These are phyloP conservation scores for Kandelia obovata DNA, from an alignment of 345 rosid species.

Conservation along the genomic window DNA sequence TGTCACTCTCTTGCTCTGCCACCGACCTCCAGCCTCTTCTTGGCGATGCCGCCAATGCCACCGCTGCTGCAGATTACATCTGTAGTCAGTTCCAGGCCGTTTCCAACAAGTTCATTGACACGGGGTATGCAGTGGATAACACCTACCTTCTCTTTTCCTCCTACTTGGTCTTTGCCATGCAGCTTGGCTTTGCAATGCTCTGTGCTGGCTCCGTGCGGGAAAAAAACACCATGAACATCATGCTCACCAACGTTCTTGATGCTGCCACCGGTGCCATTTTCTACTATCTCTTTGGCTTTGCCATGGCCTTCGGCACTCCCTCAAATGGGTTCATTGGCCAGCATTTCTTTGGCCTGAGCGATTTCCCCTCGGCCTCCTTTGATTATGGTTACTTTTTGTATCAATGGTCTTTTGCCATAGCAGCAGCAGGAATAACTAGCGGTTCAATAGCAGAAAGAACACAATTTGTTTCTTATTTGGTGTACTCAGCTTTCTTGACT, in stretches of 20 bases:
- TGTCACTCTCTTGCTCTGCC: conserved; percentile 11
- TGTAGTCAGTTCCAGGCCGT: conserved; percentile 5
- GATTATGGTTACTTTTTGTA: conserved; percentile 35
- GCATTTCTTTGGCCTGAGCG: conserved; percentile 31
- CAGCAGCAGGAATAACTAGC: conserved; percentile 47
- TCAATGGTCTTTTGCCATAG: conserved; percentile 49
- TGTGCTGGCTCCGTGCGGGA: conserved; percentile 48
- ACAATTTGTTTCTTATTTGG: conserved; percentile 14
- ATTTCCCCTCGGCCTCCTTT: conserved; percentile 19
- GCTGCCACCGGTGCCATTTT: conserved; percentile 43
- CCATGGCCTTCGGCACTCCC: conserved; percentile 40
- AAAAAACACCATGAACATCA: conserved; percentile 14
- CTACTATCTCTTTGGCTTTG: conserved; percentile 36
- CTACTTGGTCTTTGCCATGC: conserved; percentile 25
- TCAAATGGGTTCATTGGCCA: conserved; percentile 43
- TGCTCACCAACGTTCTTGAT: conserved; percentile 35
- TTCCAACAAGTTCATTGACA: conserved; percentile 6
- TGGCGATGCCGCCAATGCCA: conserved; percentile 8
- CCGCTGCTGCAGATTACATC: conserved; percentile 13
- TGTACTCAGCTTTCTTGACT: conserved; percentile 41
- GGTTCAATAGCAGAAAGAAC: conserved; percentile 33
- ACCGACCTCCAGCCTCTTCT: conserved; percentile 8
- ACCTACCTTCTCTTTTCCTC: conserved; percentile 47
- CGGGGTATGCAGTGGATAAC: conserved; percentile 25
- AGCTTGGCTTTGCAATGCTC: conserved; percentile 36